These are phyloP conservation scores for Eleusine coracana DNA, from an alignment of 176 grass and related monocot genomes.

Conservation along the genomic window DNA sequence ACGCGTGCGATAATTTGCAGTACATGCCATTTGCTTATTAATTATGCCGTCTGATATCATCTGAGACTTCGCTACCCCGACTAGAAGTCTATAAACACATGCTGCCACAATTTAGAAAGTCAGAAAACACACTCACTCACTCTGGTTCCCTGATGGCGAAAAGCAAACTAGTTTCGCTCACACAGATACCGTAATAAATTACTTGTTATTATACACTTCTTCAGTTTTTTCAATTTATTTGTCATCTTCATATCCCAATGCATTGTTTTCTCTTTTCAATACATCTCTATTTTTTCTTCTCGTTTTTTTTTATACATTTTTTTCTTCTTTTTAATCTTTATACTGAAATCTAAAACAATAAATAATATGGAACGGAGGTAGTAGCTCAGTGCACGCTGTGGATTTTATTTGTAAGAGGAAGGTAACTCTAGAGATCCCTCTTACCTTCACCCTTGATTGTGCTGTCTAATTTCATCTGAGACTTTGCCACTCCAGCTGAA, in stretches of 20 bases:
- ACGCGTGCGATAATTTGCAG: neutral
- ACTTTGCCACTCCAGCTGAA: neutral
- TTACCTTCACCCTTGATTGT: neutral
- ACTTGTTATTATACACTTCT: no score
- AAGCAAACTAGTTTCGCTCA: neutral
- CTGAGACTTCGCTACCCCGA: neutral
- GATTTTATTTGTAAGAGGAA: neutral
- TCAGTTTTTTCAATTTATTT: no score
- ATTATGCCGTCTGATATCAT: neutral
- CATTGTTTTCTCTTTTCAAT: no score
- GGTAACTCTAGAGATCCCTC: neutral
- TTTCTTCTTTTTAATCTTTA: no score
- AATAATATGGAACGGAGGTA: no score
- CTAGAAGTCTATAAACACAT: neutral
- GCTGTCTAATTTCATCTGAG: neutral
- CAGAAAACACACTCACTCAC: no score
- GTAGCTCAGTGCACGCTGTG: neutral
- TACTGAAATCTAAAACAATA: no score
- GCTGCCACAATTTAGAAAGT: no score
- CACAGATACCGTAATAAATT: neutral
- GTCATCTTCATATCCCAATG: no score
- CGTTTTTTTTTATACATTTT: no score
- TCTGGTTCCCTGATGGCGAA: no score
- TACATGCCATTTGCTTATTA: neutral
- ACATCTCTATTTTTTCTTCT: no score